phyloP scores from a whole-genome alignment of 768 basidiomycete genomes.

The Leucosporidium creatinivorum region DNA sequence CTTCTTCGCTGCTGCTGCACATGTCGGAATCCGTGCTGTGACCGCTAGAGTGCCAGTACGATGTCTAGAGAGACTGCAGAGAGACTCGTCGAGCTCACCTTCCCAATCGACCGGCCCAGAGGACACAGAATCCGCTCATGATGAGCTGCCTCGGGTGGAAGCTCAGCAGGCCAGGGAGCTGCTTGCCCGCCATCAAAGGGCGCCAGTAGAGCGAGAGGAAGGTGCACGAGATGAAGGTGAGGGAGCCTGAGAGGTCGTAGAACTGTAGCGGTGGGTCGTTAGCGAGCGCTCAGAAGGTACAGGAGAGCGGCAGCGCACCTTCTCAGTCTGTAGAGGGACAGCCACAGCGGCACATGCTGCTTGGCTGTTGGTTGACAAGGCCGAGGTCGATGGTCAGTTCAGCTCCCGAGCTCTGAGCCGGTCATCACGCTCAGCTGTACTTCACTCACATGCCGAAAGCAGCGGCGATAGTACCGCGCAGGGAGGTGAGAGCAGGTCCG shows the following conservation, averaged over 20 bases:
- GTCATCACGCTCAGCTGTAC: background rate
- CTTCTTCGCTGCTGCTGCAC: no score
- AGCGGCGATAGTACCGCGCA: background rate
- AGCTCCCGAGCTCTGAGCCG: background rate
- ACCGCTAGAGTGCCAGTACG: no score
- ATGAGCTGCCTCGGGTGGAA: conserved; percentile 60
- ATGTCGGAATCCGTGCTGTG: no score
- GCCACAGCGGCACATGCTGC: conserved; percentile 1
- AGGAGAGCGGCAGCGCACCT: background rate
- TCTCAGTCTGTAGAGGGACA: conserved; percentile 2
- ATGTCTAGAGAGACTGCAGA: conserved; percentile 41
- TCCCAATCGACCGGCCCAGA: conserved; percentile 62
- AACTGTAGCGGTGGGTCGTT: background rate
- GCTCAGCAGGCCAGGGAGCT: conserved; percentile 37
- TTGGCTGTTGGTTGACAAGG: background rate
- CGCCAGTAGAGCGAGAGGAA: conserved; percentile 50
- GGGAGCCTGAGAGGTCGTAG: conserved; percentile 59
- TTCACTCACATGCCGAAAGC: background rate
- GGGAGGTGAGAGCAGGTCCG: background rate
- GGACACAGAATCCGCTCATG: conserved; percentile 51
- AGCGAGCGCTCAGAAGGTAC: no score
- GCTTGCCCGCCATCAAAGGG: conserved; percentile 45
- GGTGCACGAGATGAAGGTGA: conserved; percentile 65
- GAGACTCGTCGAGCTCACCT: conserved; percentile 45
- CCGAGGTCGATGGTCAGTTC: background rate